These are phyloP conservation scores for Agrocybe pediades DNA, from an alignment of 768 basidiomycete genomes.

Conservation along the genomic window DNA sequence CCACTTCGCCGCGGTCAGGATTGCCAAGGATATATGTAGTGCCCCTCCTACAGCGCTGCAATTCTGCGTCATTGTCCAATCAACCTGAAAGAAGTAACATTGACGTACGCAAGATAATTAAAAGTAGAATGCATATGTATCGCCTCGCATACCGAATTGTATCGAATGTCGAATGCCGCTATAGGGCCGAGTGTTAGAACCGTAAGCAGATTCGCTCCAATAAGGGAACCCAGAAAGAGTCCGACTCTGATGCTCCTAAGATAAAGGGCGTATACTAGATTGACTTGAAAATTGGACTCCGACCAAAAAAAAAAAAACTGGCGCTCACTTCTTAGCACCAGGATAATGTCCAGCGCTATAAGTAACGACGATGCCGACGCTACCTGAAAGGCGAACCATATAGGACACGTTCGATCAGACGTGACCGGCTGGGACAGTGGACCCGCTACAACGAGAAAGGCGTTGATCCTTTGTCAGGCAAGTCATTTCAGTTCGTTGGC, in stretches of 20 bases:
- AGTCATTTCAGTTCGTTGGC: no score
- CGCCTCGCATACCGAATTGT: no score
- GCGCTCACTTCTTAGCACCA: neutral
- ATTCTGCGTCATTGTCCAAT: neutral
- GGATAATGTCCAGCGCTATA: neutral
- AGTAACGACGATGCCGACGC: neutral
- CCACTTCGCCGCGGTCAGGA: neutral
- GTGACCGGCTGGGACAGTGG: neutral
- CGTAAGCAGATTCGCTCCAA: neutral
- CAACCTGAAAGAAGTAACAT: no score
- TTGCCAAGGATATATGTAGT: neutral
- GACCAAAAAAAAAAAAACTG: neutral
- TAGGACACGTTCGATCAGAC: neutral
- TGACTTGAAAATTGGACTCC: neutral
- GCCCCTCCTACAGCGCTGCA: neutral
- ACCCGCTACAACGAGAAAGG: neutral
- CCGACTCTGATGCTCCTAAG: neutral
- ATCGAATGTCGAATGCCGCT: neutral
- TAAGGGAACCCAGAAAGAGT: neutral
- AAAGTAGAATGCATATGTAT: no score
- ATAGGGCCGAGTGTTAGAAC: neutral
- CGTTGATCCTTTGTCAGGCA: neutral
- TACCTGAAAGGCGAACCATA: neutral
- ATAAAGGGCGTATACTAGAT: neutral
- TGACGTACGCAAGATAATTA: neutral